Evolutionary conservation across 1,284 basidiomycete species (phyloP), one percentile per base, ranked within the genome.

Genomic region (Cutaneotrichosporon arboriforme): DNA sequence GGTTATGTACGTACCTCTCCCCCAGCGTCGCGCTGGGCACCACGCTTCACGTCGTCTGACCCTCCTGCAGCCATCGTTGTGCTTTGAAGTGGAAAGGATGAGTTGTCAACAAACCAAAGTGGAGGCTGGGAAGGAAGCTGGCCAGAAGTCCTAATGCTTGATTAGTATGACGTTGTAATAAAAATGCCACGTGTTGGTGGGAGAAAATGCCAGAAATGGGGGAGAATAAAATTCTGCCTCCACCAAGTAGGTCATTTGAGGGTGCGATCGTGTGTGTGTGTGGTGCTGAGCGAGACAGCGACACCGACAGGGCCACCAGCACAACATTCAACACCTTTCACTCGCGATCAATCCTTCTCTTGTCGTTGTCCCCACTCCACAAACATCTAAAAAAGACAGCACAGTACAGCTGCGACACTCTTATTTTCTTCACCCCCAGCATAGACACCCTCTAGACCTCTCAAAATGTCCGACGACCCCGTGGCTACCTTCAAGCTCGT

Each of bases 401-500:
- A n/a, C 26, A 37, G 20, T 14, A 21, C 5, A 9, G 33, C 14
- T 37, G 13, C 17, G 36, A 37, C 36, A 5, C n/a, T 46, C 38
- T 8, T 46, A 35, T 31, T 41, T 18, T 31, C 40, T 23, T 38
- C 12, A 20, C 23, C 34, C 36, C 31, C 35, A 9, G 23, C 20
- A 53, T 41, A 49, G 50, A 46, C 46, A 10, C n/a, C 17, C 43
- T 8, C 31, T 45, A 45, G 43, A 45, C 40, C 21, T 21, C 31
- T n/a, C 5, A 69, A 62, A 60, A 70, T 70, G 68, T 62, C 70
- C 60, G 69, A 77, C 61, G 81, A 91, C 65, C 33, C 40, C 44
- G 48, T 46, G 33, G 91, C 96, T 49, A 92, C 91, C 60, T 99
- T 98, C 84, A 98, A 99, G 81, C 90, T 99, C 75, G 94, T 98